These are phyloP conservation scores for Lotmaria passim DNA, from an alignment of 208 protist genomes.

Conservation along the genomic window DNA sequence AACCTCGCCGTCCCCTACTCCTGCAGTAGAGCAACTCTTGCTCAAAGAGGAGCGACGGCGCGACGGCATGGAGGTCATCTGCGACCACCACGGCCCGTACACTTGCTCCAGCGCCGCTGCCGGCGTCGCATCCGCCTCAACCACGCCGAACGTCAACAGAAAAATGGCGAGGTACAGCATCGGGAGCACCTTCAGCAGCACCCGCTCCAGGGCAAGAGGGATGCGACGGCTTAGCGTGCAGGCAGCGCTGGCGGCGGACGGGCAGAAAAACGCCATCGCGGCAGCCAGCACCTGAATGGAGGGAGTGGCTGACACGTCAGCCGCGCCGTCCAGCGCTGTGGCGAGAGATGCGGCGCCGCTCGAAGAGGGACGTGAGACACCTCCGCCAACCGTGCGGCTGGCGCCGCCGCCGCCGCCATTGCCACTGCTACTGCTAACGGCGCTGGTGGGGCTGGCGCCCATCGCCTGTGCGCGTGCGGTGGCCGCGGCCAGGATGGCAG, in stretches of 20 bases:
- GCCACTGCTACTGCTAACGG: too few species aligned
- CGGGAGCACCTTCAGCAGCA: conserved; percentile 56
- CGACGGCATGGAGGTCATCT: background rate
- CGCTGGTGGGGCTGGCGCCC: too few species aligned
- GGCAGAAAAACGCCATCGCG: conserved; percentile 10
- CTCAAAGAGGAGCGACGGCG: background rate
- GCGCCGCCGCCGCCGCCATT: too few species aligned
- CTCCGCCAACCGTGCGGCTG: too few species aligned
- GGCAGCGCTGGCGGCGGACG: conserved; percentile 8
- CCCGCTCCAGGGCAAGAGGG: conserved; percentile 22
- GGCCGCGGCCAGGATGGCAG: conserved; percentile 4
- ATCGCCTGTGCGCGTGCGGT: conserved; percentile 4
- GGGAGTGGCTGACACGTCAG: background rate
- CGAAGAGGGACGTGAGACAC: background rate
- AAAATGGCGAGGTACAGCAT: conserved; percentile 50
- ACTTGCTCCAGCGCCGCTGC: background rate
- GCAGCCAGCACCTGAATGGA: conserved; percentile 14
- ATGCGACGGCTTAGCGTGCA: conserved; percentile 10
- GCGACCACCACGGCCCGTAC: conserved; percentile 18
- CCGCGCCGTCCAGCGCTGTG: background rate
- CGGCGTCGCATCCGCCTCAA: conserved; percentile 28
- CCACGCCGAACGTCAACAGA: conserved; percentile 46
- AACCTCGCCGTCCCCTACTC: background rate
- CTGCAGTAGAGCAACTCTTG: background rate
- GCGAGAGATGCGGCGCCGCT: background rate